Conservation (phyloP, 352 stramenopile species). For the Phytopythium sindhum region DNA sequence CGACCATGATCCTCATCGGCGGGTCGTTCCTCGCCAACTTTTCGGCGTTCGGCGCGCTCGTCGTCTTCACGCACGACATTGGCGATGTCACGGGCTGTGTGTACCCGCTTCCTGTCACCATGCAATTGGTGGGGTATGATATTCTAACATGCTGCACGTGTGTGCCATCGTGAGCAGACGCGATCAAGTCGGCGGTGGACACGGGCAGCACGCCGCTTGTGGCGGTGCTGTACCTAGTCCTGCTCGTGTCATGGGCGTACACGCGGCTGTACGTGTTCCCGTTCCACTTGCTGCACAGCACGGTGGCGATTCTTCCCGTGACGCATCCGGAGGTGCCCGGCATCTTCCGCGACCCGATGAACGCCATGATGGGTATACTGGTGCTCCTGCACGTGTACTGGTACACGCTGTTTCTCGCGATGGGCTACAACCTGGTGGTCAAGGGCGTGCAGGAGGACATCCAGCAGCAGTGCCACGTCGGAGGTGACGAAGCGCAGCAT, state of each 20-base stretch:
- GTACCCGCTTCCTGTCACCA: constrained; percentile 5
- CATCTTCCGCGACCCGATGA: constrained; percentile 28
- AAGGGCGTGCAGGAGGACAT: constrained; percentile 43
- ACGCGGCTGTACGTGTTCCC: constrained; percentile 45
- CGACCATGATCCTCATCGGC: constrained; percentile 51
- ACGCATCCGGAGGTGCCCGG: constrained; percentile 21
- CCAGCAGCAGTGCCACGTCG: constrained; percentile 26
- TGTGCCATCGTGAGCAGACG: constrained; percentile 27
- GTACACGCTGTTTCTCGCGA: constrained; percentile 43
- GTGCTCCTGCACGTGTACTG: constrained; percentile 44
- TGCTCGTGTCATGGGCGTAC: constrained; percentile 39
- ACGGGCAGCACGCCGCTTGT: constrained; percentile 26
- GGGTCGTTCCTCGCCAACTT: constrained; percentile 48
- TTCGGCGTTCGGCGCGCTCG: constrained; percentile 32
- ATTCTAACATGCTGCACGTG: background rate
- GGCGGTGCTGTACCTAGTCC: constrained; percentile 26
- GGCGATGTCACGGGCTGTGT: constrained; percentile 50
- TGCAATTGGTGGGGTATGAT: background rate
- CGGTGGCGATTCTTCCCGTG: constrained; percentile 16
- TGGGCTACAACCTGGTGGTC: constrained; percentile 38
- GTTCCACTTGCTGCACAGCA: constrained; percentile 28
- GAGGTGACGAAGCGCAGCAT: constrained; percentile 1
- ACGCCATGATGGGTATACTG: constrained; percentile 37
- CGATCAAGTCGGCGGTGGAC: constrained; percentile 69
- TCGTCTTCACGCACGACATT: constrained; percentile 53